These are phyloP conservation scores for Porodaedalea pini DNA, from an alignment of 1,284 basidiomycete species.

Conservation along the genomic window DNA sequence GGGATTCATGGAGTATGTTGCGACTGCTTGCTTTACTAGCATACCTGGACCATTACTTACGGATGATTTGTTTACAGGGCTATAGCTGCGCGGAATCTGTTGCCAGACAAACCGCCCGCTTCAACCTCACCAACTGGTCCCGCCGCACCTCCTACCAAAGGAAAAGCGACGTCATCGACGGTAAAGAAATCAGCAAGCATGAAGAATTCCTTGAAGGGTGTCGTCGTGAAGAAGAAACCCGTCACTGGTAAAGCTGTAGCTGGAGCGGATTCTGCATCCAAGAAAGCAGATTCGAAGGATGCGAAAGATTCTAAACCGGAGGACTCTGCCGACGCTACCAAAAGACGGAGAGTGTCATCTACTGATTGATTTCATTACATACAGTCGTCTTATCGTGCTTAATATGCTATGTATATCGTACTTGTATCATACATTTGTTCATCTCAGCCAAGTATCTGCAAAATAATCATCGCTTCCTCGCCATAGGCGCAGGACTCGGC, in stretches of 20 bases:
- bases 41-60: constrained; percentile 22
- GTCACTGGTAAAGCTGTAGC: constrained; percentile 32
- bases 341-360: constrained; percentile 6
- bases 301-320: constrained; percentile 31
- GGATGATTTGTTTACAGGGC: constrained; percentile 45
- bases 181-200: constrained; percentile 44
- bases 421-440: constrained; percentile 12
- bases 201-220: constrained; percentile 68
- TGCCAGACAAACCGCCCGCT: constrained; percentile 48
- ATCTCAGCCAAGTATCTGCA: constrained; percentile 2
- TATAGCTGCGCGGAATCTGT: constrained; percentile 64
- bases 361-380: background rate
- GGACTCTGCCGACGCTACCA: constrained; percentile 32
- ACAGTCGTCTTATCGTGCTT: background rate
- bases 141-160: constrained; percentile 25
- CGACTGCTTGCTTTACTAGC: background rate
- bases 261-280: constrained; percentile 1
- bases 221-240: constrained; percentile 68
- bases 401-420: constrained; percentile 1
- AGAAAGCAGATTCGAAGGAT: constrained; percentile 18
- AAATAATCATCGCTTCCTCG: constrained; percentile 27
- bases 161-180: constrained; percentile 23
- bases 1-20: constrained; percentile 69
- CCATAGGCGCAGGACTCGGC: constrained; percentile 58
- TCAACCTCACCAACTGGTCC: constrained; percentile 26